Base-by-base conservation (phyloP, 1,139 yeast species). In the Saccharomyces hybrid region DNA sequence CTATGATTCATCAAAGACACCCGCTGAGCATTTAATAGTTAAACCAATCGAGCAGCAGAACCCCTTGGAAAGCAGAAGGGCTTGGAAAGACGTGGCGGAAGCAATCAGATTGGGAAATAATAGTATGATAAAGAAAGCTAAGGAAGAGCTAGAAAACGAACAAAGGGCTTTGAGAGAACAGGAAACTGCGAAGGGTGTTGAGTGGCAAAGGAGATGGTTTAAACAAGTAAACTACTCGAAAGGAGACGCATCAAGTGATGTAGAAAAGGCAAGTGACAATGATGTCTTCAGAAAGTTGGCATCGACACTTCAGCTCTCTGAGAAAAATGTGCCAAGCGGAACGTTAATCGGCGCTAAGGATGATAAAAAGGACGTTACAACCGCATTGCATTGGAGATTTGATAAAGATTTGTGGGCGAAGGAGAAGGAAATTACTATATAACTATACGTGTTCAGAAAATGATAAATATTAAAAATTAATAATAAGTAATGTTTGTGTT, bases 61-160 rank as follows among this genome's bases (percentile, higher is more conserved):
- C 69, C 78, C 73, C 16, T 77, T 88, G 63, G 98, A 91, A 72
- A 78, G 89, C 56, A 83, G 97, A 72, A 80, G 75, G 60, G 96
- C 97, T 16, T 91, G 98, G 98, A 63, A 66, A 47, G 79, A 82
- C 62, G 97, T 91, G 25, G 96, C 97, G 1, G 88, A 79, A n/a
- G 97, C 97, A 16, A 86, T 89, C 61, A 80, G 76, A 57, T 71
- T 73, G 46, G 84, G 91, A 48, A 86, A 90, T 70, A 88, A 80
- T 70, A 88, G 87, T 62, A 71, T 79, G 59, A 89, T 90, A 63
- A 83, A 84, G 65, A 73, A 75, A 58, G 89, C 86, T 66, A 91
- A 91, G 75, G 77, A 89, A 20, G 73, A 76, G 66, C 79, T 91
- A 63, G 98, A 91, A 73, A 85, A 86, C 66, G 79, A 75, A 44